Conservation (phyloP, 1,284 basidiomycete genomes). For the Sanghuangporus baumii region DNA sequence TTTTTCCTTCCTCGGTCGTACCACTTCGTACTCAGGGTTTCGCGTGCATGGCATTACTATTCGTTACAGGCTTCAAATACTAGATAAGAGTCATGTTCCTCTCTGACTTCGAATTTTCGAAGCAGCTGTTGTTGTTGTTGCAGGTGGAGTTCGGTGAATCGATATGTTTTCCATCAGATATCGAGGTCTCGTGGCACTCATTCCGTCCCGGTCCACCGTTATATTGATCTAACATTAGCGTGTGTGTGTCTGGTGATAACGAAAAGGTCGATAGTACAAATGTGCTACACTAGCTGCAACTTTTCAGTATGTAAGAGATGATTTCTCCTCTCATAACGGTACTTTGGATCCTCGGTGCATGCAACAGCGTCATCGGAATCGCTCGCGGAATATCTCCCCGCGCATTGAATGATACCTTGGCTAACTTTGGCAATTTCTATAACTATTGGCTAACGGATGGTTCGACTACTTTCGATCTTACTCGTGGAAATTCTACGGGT, state of each 20-base stretch:
- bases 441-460: conserved; percentile 11
- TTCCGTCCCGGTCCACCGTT: neutral
- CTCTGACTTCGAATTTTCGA: neutral
- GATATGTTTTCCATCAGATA: neutral
- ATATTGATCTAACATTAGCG: neutral
- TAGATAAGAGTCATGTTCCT: no score
- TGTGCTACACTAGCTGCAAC: neutral
- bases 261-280: neutral
- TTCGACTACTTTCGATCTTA: conserved; percentile 6
- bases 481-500: conserved; percentile 2
- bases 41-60: no score
- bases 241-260: neutral
- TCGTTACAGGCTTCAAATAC: no score
- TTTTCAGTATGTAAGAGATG: neutral
- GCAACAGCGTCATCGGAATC: neutral
- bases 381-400: neutral
- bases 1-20: no score
- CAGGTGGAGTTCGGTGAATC: neutral
- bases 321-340: neutral
- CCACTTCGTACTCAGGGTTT: no score
- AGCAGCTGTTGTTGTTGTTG: neutral
- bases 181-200: neutral
- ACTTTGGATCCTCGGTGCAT: neutral
- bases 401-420: neutral
- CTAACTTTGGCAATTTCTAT: conserved; percentile 12